Evolutionary conservation across 768 basidiomycete species (phyloP).

Genomic region (Phylloporus scabripes): DNA sequence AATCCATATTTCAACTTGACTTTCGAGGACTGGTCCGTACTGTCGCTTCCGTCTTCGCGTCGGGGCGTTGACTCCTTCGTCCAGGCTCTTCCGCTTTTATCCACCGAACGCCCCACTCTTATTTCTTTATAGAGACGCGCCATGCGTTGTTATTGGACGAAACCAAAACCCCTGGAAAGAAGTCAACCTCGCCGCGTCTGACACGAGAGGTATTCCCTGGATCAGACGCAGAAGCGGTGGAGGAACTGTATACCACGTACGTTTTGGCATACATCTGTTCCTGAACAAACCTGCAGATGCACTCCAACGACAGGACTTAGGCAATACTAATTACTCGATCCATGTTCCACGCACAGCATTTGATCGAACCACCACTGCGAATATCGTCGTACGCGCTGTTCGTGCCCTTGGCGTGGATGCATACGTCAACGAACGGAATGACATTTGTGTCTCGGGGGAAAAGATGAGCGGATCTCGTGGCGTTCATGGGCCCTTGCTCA

Average conservation of each 20-base stretch:
- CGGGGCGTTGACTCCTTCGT: conserved; percentile 13
- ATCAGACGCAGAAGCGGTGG: conserved; percentile 87
- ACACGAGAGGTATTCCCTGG: conserved; percentile 56
- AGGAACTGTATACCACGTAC: conserved; percentile 93
- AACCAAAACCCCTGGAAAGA: conserved; percentile 99
- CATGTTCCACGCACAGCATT: conserved; percentile 80
- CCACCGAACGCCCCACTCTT: conserved; percentile 63
- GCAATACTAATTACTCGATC: conserved; percentile 96
- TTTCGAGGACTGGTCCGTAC: conserved; percentile 79
- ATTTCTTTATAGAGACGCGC: conserved; percentile 79
- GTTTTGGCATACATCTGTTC: conserved; percentile 21
- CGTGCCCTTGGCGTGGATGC: conserved; percentile 72
- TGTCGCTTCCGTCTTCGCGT: conserved; percentile 22
- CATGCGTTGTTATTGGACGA: conserved; percentile 89
- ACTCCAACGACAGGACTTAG: conserved; percentile 63
- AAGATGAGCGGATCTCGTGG: conserved; percentile 68
- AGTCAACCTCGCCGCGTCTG: conserved; percentile 65
- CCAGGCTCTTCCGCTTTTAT: conserved; percentile 77
- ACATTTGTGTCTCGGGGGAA: conserved; percentile 74
- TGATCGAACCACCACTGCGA: conserved; percentile 70
- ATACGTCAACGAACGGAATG: conserved; percentile 82
- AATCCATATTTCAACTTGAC: conserved; percentile 89
- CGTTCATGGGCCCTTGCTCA: not conserved
- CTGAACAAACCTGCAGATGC: not conserved
- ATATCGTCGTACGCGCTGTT: conserved; percentile 73